Evolutionary conservation across 768 basidiomycete genomes (phyloP).

Genomic region (Tulasnella sp.): DNA sequence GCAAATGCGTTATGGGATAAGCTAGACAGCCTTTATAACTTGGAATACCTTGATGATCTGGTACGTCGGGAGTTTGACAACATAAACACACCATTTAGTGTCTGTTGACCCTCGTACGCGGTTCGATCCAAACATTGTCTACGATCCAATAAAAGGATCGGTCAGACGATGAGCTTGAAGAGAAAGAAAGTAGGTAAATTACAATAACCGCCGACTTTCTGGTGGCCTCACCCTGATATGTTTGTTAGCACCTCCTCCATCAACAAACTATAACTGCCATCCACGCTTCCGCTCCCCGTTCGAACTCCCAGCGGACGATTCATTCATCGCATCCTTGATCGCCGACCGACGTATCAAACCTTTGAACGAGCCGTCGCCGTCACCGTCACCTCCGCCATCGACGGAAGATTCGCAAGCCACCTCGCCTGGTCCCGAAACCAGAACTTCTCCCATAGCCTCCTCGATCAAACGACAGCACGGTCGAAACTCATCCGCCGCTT

Average conservation of each 20-base stretch:
- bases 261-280: slow-evolving; percentile 54
- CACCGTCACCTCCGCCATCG: slow-evolving; percentile 34
- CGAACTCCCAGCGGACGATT: slow-evolving; percentile 35
- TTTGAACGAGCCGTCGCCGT: slow-evolving; percentile 44
- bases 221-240: slow-evolving; percentile 21
- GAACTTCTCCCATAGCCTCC: neutral
- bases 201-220: neutral
- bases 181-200: neutral
- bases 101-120: neutral
- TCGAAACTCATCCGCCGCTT: slow-evolving; percentile 9
- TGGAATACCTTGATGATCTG: slow-evolving; percentile 61
- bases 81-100: neutral
- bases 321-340: slow-evolving; percentile 42
- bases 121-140: neutral
- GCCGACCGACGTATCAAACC: slow-evolving; percentile 51
- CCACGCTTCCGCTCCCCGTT: slow-evolving; percentile 69
- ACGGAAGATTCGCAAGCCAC: neutral
- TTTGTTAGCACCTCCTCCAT: slow-evolving; percentile 44
- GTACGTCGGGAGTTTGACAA: slow-evolving; percentile 34
- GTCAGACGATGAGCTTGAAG: slow-evolving; percentile 6
- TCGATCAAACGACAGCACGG: neutral
- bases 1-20: slow-evolving; percentile 67
- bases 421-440: neutral
- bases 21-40: slow-evolving; percentile 55
- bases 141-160: slow-evolving; percentile 1